phyloP scores from a whole-genome alignment of 306 rosid species.

The Neltuma alba region DNA sequence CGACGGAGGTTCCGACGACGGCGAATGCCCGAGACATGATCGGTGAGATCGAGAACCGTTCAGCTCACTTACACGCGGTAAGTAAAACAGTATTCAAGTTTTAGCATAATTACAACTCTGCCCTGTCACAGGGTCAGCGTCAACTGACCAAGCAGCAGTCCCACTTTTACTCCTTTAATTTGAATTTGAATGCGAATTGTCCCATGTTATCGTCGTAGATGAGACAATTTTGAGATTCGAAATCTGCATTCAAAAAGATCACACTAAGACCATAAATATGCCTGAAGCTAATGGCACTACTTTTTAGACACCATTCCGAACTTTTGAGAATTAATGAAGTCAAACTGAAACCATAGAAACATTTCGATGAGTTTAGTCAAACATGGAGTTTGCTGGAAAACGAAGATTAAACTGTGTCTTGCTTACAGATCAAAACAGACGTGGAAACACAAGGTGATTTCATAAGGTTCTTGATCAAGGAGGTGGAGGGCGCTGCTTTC shows the following conservation, averaged over 20 bases:
- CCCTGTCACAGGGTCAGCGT: constrained; percentile 53
- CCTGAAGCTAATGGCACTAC: constrained; percentile 31
- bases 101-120: constrained; percentile 44
- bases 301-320: neutral
- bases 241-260: neutral
- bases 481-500: constrained; percentile 88
- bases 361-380: constrained; percentile 17
- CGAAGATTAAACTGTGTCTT: neutral
- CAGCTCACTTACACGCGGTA: constrained; percentile 84
- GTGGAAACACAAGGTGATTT: constrained; percentile 98
- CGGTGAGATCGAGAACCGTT: constrained; percentile 99
- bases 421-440: constrained; percentile 84
- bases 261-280: constrained; percentile 42
- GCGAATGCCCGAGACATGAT: constrained; percentile 95
- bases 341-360: constrained; percentile 2
- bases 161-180: constrained; percentile 36
- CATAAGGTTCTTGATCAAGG: constrained; percentile 83
- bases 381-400: neutral
- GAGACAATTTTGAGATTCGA: constrained; percentile 62
- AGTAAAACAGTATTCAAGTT: constrained; percentile 45
- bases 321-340: neutral
- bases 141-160: constrained; percentile 36
- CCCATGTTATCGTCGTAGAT: constrained; percentile 43
- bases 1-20: constrained; percentile 54
- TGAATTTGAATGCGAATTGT: constrained; percentile 42